A percentile compares a stretch with the other conserved stretches of the same genome.
Conservation (phyloP, 2,329 filamentous ascomycete species). For the Colletotrichum acutatum region DNA sequence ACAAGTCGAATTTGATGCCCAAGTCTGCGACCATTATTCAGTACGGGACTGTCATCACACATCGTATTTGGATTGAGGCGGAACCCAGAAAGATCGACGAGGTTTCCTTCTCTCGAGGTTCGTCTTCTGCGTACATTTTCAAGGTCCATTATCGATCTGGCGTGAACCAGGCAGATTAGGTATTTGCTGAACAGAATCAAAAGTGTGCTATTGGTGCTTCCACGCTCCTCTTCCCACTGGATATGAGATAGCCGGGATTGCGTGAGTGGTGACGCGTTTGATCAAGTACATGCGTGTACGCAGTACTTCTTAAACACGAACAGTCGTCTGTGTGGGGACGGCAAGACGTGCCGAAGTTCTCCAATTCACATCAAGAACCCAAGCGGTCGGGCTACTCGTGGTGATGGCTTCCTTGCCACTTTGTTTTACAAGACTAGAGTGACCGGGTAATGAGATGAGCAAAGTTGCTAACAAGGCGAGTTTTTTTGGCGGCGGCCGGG, state of each 20-base stretch:
- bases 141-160: background rate
- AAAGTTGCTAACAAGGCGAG: background rate
- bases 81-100: background rate
- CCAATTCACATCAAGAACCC: background rate
- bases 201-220: no score
- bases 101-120: background rate
- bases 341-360: background rate
- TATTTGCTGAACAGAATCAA: background rate
- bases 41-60: background rate
- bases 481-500: background rate
- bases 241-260: background rate
- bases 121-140: background rate
- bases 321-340: background rate
- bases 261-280: background rate
- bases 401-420: background rate
- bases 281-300: background rate
- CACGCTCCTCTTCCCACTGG: background rate
- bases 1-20: background rate
- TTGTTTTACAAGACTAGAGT: background rate
- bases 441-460: constrained; percentile 25
- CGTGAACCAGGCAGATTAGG: background rate
- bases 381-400: background rate
- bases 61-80: background rate
- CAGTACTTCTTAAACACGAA: background rate
- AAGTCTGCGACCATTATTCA: background rate